These are phyloP conservation scores for Akanthomyces lecanii DNA, from an alignment of 2,329 filamentous ascomycete species.

Conservation along the genomic window DNA sequence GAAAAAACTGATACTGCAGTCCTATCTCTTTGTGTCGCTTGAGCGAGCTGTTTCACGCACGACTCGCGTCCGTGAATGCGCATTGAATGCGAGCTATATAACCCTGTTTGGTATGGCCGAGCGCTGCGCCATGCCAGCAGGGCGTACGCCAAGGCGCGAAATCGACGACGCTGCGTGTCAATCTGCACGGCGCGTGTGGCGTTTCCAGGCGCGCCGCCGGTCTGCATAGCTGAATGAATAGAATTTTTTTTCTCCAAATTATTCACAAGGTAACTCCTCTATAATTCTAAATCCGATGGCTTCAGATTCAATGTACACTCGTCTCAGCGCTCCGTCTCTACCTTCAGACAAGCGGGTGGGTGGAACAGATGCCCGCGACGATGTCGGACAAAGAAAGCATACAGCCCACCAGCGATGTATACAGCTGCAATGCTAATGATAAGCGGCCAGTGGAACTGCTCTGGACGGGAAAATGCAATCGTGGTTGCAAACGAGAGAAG, in stretches of 20 bases:
- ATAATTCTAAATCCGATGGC: not conserved
- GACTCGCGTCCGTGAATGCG: not conserved
- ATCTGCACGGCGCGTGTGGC: not conserved
- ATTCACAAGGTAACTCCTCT: not conserved
- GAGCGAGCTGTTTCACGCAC: not conserved
- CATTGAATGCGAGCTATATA: not conserved
- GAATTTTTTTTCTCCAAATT: too few relatives aligned
- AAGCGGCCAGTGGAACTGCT: slow-evolving; percentile 61
- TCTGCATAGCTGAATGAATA: too few relatives aligned
- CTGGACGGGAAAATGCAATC: slow-evolving; percentile 57
- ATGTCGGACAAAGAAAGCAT: slow-evolving; percentile 29
- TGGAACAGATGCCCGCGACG: slow-evolving; percentile 33
- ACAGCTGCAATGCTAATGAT: slow-evolving; percentile 55
- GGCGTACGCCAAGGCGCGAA: not conserved
- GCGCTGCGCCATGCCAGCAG: not conserved
- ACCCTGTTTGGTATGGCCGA: not conserved
- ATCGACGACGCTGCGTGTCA: not conserved
- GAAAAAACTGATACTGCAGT: too few relatives aligned
- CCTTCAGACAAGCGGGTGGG: slow-evolving; percentile 8
- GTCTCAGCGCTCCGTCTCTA: not conserved
- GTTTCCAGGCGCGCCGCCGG: not conserved
- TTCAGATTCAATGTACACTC: not conserved
- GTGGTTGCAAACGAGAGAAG: slow-evolving; percentile 63
- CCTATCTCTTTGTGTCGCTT: not conserved
- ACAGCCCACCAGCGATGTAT: slow-evolving; percentile 26